Base-by-base conservation (phyloP, 176 grass and related monocot genomes). In the sorghum (Sorghum bicolor) region DNA sequence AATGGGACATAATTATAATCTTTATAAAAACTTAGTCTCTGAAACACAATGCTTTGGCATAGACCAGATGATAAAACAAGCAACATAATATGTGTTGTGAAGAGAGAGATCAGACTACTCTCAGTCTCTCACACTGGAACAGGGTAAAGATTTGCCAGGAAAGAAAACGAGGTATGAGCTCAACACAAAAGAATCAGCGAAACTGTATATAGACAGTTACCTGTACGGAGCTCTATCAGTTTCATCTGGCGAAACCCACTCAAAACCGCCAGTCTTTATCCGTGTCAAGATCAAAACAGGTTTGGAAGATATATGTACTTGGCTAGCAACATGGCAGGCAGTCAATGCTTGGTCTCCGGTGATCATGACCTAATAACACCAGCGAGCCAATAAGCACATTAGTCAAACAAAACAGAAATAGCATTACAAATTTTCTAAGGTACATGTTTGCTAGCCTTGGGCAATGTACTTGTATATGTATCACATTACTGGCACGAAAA, bases 311-410 rank as follows among this genome's bases (percentile, higher is more conserved):
- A 99, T 96, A 83, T 96, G 85, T 50, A 99, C 96, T 99, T 99
- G 93, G 81, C 83, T 94, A 70, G 93, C 91, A 78, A 99, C 96
- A 86, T 99, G 91, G 83, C 96, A 99, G 75, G 96, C 96, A 78
- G 96, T 99, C 83, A 99, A 79, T 48, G 93, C 91, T 86, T 99
- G 96, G 75, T 99, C 96, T 79, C 96, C 93, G 55, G 96, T 99
- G 83, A 99, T 99, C 96, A 99, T 99, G 64, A 86, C 96, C 93
- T 99, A 75, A 85, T n/a, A 85, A 80, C 40, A 82, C 86, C 12
- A 86, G 48, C 8, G 36, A 85, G 48, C 52, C 38, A 43, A 55
- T 78, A 77, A 87, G 47, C 50, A 62, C 14, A 80, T 82, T 44
- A 80, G 70, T 87, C 25, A 85, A 83, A 65, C 30, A 86, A 58